Percentiles rank a stretch among this genome's conserved stretches.
These are phyloP conservation scores for Penicillium malachiteum DNA, from an alignment of 495 filamentous ascomycete genomes.

Conservation along the genomic window DNA sequence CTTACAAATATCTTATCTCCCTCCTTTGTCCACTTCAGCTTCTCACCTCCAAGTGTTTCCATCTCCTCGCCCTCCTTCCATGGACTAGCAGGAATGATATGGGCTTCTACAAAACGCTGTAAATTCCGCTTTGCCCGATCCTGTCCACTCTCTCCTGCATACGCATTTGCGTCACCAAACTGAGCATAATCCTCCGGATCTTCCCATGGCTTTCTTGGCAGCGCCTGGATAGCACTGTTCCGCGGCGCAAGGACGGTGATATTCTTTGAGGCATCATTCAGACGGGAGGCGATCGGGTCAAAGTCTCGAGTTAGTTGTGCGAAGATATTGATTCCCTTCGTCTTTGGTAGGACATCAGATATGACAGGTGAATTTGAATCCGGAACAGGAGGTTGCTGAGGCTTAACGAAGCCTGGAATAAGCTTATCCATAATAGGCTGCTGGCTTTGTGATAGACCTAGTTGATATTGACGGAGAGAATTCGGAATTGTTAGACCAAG, in stretches of 20 bases:
- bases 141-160: constrained; percentile 74
- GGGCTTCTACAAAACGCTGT: constrained; percentile 80
- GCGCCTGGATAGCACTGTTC: constrained; percentile 73
- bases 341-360: constrained; percentile 82
- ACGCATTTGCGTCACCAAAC: constrained; percentile 69
- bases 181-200: constrained; percentile 74
- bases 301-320: constrained; percentile 82
- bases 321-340: constrained; percentile 83
- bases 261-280: constrained; percentile 68
- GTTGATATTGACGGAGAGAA: constrained; percentile 9
- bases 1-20: constrained; percentile 70
- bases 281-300: constrained; percentile 63
- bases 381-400: constrained; percentile 31
- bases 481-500: constrained; percentile 13
- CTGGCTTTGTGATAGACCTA: constrained; percentile 21
- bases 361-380: constrained; percentile 53
- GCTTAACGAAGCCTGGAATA: constrained; percentile 34
- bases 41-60: constrained; percentile 66
- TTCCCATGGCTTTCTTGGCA: constrained; percentile 95
- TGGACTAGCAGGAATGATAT: constrained; percentile 73
- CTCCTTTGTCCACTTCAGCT: constrained; percentile 78
- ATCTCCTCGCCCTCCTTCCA: constrained; percentile 77
- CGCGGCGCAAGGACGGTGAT: constrained; percentile 87
- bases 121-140: constrained; percentile 79
- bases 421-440: constrained; percentile 33